Evolutionary conservation across 768 basidiomycete genomes (phyloP).

Genomic region (Phlebiopsis flavidoalba): DNA sequence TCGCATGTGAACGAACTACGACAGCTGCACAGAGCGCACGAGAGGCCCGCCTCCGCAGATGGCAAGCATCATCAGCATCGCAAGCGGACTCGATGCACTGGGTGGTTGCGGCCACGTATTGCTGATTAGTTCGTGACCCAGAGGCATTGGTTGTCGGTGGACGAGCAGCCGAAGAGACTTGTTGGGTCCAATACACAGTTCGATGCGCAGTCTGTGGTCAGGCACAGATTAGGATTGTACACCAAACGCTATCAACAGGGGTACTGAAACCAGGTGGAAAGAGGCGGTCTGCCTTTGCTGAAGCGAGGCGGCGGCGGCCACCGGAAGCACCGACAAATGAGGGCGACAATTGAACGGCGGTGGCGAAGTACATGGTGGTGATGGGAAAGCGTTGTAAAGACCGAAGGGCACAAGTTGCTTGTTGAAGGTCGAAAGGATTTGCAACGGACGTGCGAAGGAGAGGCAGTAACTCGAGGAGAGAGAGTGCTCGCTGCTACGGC

Average conservation of each 20-base stretch:
- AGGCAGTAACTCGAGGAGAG: constrained; percentile 17
- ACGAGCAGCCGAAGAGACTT: constrained; percentile 38
- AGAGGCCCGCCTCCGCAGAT: constrained; percentile 22
- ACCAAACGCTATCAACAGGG: constrained; percentile 3
- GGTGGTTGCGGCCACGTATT: constrained; percentile 23
- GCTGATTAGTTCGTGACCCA: constrained; percentile 25
- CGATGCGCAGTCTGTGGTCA: constrained; percentile 42
- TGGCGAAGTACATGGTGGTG: constrained; percentile 46
- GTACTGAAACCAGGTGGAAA: constrained; percentile 12
- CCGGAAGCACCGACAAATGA: constrained; percentile 16
- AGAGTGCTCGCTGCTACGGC: constrained; percentile 22
- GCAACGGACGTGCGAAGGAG: constrained; percentile 17
- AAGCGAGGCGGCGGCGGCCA: constrained; percentile 3
- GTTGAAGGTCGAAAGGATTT: constrained; percentile 16
- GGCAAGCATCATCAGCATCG: constrained; percentile 17
- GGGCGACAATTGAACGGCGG: constrained; percentile 31
- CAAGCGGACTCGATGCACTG: constrained; percentile 25
- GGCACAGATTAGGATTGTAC: background rate
- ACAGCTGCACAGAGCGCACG: constrained; percentile 21
- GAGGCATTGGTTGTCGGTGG: constrained; percentile 47
- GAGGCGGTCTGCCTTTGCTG: background rate
- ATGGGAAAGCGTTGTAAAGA: constrained; percentile 7
- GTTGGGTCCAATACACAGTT: constrained; percentile 41
- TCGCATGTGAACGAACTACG: constrained; percentile 14
- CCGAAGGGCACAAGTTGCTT: constrained; percentile 9